Conservation (phyloP, 2,329 filamentous ascomycete genomes). For the Aspergillus clavatus region DNA sequence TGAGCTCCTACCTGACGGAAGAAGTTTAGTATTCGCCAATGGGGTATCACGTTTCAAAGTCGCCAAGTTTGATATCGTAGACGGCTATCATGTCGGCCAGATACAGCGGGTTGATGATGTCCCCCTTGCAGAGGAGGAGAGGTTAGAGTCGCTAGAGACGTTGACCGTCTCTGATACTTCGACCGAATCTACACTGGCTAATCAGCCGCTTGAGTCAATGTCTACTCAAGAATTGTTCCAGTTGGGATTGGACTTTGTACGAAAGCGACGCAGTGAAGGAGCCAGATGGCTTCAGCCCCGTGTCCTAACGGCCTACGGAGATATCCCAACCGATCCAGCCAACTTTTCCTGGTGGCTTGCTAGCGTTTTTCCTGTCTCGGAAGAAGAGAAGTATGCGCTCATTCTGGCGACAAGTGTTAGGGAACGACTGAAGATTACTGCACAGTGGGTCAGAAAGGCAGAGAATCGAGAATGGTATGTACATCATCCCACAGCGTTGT, state of each 20-base stretch:
- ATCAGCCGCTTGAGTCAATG: constrained; percentile 45
- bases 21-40: constrained; percentile 72
- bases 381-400: constrained; percentile 73
- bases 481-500: constrained; percentile 2
- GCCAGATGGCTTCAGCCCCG: constrained; percentile 70
- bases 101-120: constrained; percentile 77
- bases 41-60: constrained; percentile 75
- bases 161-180: constrained; percentile 15
- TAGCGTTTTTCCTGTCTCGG: constrained; percentile 69
- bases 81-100: constrained; percentile 74
- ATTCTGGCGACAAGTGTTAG: constrained; percentile 70
- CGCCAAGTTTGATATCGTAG: constrained; percentile 55
- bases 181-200: constrained; percentile 16
- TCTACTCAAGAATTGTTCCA: constrained; percentile 68
- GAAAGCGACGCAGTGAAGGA: constrained; percentile 62
- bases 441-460: constrained; percentile 69
- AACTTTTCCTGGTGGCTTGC: constrained; percentile 89
- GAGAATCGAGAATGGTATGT: constrained; percentile 67
- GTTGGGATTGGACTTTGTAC: constrained; percentile 62
- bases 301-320: constrained; percentile 69
- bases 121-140: constrained; percentile 74
- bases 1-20: constrained; percentile 70
- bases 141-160: constrained; percentile 66
- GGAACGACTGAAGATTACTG: constrained; percentile 76
- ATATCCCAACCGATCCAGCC: constrained; percentile 69